phyloP scores from a whole-genome alignment of 768 basidiomycete species.

The Termitomyces sp. region DNA sequence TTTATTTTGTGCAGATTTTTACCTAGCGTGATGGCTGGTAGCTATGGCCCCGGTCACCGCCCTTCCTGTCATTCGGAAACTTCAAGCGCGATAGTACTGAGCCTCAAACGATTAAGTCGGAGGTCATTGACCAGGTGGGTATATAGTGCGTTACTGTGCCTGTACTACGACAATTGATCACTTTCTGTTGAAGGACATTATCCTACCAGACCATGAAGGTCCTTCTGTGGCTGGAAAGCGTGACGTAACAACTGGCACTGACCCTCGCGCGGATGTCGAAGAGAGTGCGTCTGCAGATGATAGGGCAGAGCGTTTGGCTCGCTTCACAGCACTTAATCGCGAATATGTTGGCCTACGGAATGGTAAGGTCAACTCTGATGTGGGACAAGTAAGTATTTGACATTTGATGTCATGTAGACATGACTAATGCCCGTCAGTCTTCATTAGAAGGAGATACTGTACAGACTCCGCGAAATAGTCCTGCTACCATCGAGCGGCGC shows the following conservation, averaged over 20 bases:
- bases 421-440: not conserved
- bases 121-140: not conserved
- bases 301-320: not conserved
- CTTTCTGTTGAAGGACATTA: not conserved
- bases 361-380: not conserved
- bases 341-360: not conserved
- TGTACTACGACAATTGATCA: not conserved
- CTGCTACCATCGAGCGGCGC: not conserved
- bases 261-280: not conserved
- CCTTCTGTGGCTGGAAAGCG: not conserved
- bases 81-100: not conserved
- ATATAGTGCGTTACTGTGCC: not conserved
- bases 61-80: not conserved
- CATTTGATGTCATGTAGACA: not conserved
- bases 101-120: not conserved
- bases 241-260: not conserved
- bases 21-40: not conserved
- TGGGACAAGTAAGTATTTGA: not conserved
- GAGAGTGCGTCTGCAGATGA: not conserved
- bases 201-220: not conserved
- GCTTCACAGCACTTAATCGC: no score
- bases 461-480: not conserved
- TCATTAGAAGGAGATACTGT: not conserved
- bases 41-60: not conserved
- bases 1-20: no score